Percentiles rank a stretch among this genome's conserved stretches.
Evolutionary conservation across 345 rosid genomes (phyloP).

Genomic region (Nephelium lappaceum): DNA sequence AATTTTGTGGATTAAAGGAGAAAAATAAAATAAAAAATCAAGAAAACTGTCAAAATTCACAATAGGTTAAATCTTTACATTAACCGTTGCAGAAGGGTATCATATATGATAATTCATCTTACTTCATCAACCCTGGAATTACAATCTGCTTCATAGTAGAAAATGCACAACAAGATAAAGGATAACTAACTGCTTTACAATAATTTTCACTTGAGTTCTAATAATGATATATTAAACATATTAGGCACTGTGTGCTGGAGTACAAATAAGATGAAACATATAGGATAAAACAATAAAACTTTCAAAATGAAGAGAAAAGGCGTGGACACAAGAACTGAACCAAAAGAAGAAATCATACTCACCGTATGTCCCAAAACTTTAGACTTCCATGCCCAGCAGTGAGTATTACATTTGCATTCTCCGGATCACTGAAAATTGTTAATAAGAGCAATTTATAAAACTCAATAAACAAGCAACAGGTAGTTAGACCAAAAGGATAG

Average conservation of each 20-base stretch:
- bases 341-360: conserved; percentile 18
- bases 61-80: neutral
- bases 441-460: conserved; percentile 18
- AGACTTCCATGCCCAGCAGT: conserved; percentile 88
- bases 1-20: neutral
- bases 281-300: neutral
- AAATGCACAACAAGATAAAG: neutral
- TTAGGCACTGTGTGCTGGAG: neutral
- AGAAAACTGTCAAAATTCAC: neutral
- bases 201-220: neutral
- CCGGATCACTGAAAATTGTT: conserved; percentile 57
- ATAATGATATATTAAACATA: conserved; percentile 1
- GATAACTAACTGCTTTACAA: neutral
- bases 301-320: neutral
- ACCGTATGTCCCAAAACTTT: conserved; percentile 97
- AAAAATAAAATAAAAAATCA: neutral
- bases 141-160: neutral
- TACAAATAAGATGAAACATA: neutral
- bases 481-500: neutral
- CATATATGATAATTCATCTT: neutral
- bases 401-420: conserved; percentile 61
- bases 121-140: neutral
- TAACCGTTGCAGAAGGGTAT: neutral
- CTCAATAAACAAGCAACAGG: conserved; percentile 16
- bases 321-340: conserved; percentile 11